Conservation (phyloP, 768 basidiomycete genomes). For the Boletus pseudopeckii region DNA sequence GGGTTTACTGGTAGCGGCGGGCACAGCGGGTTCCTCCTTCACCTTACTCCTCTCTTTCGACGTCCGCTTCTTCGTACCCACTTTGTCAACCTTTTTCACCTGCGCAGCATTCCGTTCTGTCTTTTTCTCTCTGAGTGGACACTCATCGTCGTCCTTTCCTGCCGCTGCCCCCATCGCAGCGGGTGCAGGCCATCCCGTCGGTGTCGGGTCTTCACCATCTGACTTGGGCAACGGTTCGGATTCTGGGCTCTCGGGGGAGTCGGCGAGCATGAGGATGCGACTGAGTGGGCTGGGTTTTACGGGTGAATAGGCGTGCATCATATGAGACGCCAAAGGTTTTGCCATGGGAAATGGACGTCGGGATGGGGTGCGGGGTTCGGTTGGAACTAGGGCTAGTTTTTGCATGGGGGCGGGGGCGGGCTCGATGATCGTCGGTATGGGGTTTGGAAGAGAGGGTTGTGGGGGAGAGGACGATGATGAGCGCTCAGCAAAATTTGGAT, state of each 20-base stretch:
- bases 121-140: conserved; percentile 54
- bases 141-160: conserved; percentile 46
- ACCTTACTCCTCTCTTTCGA: conserved; percentile 42
- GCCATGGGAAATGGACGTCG: conserved; percentile 63
- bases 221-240: not conserved
- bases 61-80: conserved; percentile 27
- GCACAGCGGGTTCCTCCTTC: conserved; percentile 21
- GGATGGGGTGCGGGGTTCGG: conserved; percentile 21
- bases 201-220: conserved; percentile 22
- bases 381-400: not conserved
- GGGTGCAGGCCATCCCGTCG: conserved; percentile 24
- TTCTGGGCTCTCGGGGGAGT: conserved; percentile 50
- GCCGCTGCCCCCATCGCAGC: conserved; percentile 1
- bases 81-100: conserved; percentile 9
- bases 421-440: conserved; percentile 22
- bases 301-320: conserved; percentile 82
- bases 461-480: not conserved
- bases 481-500: not conserved
- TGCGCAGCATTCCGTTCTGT: conserved; percentile 30
- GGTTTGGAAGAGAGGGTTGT: conserved; percentile 4
- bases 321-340: conserved; percentile 63
- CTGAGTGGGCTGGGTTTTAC: conserved; percentile 77
- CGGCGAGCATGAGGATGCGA: conserved; percentile 67
- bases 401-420: conserved; percentile 9
- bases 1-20: conserved; percentile 23